Evolutionary conservation across 345 rosid genomes (phyloP), one percentile per base, ranked within the genome.

Genomic region (Odontarrhena argentea): DNA sequence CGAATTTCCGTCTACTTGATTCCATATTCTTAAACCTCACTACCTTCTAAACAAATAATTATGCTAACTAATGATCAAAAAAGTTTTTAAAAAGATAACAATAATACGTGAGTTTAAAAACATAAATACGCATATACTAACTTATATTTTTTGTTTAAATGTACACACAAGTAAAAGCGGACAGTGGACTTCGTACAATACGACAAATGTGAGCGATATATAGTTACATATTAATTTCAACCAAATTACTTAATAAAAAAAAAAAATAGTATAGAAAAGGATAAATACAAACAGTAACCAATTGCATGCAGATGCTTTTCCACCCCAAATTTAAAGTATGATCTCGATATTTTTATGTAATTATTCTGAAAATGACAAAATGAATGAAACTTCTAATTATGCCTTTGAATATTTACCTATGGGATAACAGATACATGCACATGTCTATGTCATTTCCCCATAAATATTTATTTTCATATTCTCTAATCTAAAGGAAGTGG

Each of bases 1-100:
- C 22, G 53, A 69, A 26, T 32, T 40, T 22, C 5, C 32, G 34
- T 58, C 30, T 13, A 35, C 42, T 37, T 32, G 60, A 51, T 60
- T 69, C 74, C 38, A 43, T 53, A 51, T 60, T 60, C 68, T 60
- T 60, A 9, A 60, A 69, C 60, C 42, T 52, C 53, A 38, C 60
- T 60, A 69, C 67, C 60, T 60, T 60, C 74, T 53, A 51, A 69
- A 59, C 50, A 30, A 50, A 40, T 12, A 30, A 12, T 50, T 30
- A 59, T 69, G 37, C 37, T 32, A 58, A 42, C 49, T 18, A 18
- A 48, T 28, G 36, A 49, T 40, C 65, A 41, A 59, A 13, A 10
- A 48, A 15, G 10, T 57, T 67, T 36, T 13, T 9, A 26, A 38
- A 28, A 18, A 36, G 32, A 28, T 32, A 34, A 30, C 32, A 49